Evolutionary conservation across 1,284 basidiomycete species (phyloP).

Genomic region (Ustilago xerochloae): DNA sequence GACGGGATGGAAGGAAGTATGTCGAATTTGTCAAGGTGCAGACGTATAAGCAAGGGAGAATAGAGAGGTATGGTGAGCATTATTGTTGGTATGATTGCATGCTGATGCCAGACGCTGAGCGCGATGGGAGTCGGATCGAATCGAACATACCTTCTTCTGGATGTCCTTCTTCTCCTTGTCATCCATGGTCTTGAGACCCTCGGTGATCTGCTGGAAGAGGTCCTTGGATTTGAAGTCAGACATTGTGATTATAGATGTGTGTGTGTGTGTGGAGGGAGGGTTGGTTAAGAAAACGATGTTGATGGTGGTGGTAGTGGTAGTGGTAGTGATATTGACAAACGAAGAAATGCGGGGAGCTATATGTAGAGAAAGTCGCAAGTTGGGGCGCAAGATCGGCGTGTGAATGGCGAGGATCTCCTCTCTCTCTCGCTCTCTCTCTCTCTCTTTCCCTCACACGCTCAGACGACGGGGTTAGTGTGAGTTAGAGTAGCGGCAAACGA

Average conservation of each 20-base stretch:
- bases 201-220: constrained; percentile 72
- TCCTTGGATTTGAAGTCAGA: constrained; percentile 64
- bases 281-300: not conserved
- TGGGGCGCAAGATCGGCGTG: constrained; percentile 14
- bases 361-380: constrained; percentile 2
- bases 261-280: not conserved
- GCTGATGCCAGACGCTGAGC: not conserved
- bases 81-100: no score
- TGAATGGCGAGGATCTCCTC: no score
- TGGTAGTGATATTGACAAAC: not conserved
- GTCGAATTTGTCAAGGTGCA: no score
- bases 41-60: no score
- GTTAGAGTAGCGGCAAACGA: not conserved
- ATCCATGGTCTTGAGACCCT: constrained; percentile 76
- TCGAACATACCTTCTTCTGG: constrained; percentile 80
- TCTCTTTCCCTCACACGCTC: not conserved
- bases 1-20: not conserved
- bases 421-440: not conserved
- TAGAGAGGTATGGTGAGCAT: no score
- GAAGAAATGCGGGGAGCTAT: constrained; percentile 21
- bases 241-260: constrained; percentile 46
- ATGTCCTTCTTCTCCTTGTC: constrained; percentile 81
- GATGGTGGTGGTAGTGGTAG: constrained; percentile 11
- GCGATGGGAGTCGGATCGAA: not conserved
- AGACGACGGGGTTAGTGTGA: not conserved